Evolutionary conservation across 768 basidiomycete genomes (phyloP), one percentile per base, ranked within the genome.

Genomic region (Dacryopinax primogenitus): DNA sequence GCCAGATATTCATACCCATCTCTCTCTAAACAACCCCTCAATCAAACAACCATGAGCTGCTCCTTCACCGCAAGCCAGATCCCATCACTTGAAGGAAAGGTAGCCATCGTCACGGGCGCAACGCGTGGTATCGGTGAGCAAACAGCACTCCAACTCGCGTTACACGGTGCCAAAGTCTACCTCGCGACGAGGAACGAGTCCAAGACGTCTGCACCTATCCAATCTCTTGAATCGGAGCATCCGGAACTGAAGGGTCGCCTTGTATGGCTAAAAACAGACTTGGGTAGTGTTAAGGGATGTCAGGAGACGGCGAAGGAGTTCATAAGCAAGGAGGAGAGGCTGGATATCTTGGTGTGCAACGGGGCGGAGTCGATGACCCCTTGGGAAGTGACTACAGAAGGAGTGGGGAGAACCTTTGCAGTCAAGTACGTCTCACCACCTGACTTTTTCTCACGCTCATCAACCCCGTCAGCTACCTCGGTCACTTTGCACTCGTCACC

Each of bases 91-190:
- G 74, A 70, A 0, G 81, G 79, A 18, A 80, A 78, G 66, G 78
- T 81, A 1, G 78, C 75, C 0, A 70, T 83, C 21, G 79, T 82
- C 33, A 81, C 80, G 0, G 82, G 82, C 13, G 81, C 80, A 64
- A 79, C 76, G 79, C 78, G 70, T 11, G 78, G 77, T n/a, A 72
- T 78, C 26, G 77, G 78, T 0, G 76, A 71, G 63, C 73, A 71
- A 0, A 78, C 76, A 1, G 73, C 76, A 4, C 74, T 76, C 33
- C 67, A 63, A 33, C 76, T 82, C 21, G 76, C 70, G 11, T 70
- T 75, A 1, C 71, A 72, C 62, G 80, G 81, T n/a, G 80, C 80
- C 0, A 79, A 78, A 71, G 79, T 75, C 34, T 72, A 73, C 67
- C 70, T 80, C 66, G 76, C 72, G 4, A 72, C 74, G 13, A 73